Conservation (phyloP, 257 asterid species). For the Primulina eburnea region DNA sequence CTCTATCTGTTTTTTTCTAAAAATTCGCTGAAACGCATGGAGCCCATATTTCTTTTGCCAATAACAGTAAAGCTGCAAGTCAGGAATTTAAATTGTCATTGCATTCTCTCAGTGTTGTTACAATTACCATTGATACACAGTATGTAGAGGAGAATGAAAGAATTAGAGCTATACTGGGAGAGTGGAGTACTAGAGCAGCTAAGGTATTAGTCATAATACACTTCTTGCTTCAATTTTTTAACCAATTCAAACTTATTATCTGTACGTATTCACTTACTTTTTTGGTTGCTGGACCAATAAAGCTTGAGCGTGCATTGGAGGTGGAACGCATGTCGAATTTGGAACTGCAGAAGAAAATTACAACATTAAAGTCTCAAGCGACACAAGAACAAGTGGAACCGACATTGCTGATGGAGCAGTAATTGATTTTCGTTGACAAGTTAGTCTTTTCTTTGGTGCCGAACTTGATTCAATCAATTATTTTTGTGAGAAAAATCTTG, state of each 20-base stretch:
- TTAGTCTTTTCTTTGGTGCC: slow-evolving; percentile 16
- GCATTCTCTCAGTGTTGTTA: slow-evolving; percentile 6
- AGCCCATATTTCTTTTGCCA: neutral
- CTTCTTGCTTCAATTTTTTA: slow-evolving; percentile 13
- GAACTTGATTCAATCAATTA: slow-evolving; percentile 17
- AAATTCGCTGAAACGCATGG: neutral
- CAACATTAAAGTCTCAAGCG: slow-evolving; percentile 40
- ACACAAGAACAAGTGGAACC: slow-evolving; percentile 43
- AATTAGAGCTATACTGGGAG: slow-evolving; percentile 90
- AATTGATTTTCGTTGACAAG: slow-evolving; percentile 11
- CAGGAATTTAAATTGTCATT: slow-evolving; percentile 1
- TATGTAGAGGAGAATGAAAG: slow-evolving; percentile 95
- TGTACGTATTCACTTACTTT: neutral
- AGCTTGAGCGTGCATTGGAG: slow-evolving; percentile 97
- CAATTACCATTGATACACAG: slow-evolving; percentile 42
- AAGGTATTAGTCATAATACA: slow-evolving; percentile 45
- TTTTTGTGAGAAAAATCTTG: neutral
- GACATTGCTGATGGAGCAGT: slow-evolving; percentile 27
- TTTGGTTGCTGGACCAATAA: slow-evolving; percentile 27
- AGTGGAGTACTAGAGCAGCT: slow-evolving; percentile 98
- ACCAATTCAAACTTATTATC: neutral
- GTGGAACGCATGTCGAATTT: slow-evolving; percentile 63
- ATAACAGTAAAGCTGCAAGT: neutral
- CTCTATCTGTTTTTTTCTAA: slow-evolving; percentile 2
- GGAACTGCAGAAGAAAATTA: slow-evolving; percentile 77